These are phyloP conservation scores for Ustilago lituana DNA, from an alignment of 1,284 basidiomycete genomes.

Conservation along the genomic window DNA sequence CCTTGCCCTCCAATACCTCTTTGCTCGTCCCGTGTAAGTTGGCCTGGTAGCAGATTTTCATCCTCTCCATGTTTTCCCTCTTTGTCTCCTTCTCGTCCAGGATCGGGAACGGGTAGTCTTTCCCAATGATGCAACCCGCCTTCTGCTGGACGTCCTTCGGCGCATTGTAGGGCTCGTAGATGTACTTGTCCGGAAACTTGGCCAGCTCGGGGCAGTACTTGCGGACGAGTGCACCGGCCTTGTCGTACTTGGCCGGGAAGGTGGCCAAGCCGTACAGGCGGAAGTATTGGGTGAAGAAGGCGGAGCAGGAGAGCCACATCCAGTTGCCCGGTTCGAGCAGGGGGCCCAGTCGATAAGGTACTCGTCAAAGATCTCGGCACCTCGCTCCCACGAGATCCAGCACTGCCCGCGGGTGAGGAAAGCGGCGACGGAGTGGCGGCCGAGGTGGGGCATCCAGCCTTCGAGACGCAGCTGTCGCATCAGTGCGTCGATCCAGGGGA, in stretches of 20 bases:
- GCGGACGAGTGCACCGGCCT: conserved; percentile 69
- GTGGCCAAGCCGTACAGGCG: conserved; percentile 69
- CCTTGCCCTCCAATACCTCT: conserved; percentile 56
- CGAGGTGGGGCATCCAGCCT: conserved; percentile 69
- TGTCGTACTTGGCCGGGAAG: conserved; percentile 70
- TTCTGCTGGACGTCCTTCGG: conserved; percentile 57
- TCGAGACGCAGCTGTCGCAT: conserved; percentile 70
- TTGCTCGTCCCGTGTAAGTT: conserved; percentile 48
- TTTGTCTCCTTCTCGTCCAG: conserved; percentile 61
- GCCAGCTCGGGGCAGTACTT: conserved; percentile 69
- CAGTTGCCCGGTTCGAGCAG: conserved; percentile 70
- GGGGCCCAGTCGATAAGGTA: conserved; percentile 69
- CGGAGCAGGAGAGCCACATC: conserved; percentile 71
- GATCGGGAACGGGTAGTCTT: conserved; percentile 60
- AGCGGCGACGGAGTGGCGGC: conserved; percentile 72
- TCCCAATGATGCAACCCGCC: conserved; percentile 57
- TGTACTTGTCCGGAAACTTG: conserved; percentile 60
- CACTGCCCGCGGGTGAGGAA: conserved; percentile 72
- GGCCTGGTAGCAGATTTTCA: conserved; percentile 51
- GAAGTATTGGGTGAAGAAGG: conserved; percentile 68
- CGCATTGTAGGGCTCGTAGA: conserved; percentile 57
- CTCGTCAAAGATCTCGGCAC: conserved; percentile 71
- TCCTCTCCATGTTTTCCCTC: conserved; percentile 44
- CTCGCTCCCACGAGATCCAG: conserved; percentile 73
- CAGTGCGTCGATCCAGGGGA: conserved; percentile 71